These are phyloP conservation scores for Rhizopogon sp. DNA, from an alignment of 768 basidiomycete species.

Conservation along the genomic window DNA sequence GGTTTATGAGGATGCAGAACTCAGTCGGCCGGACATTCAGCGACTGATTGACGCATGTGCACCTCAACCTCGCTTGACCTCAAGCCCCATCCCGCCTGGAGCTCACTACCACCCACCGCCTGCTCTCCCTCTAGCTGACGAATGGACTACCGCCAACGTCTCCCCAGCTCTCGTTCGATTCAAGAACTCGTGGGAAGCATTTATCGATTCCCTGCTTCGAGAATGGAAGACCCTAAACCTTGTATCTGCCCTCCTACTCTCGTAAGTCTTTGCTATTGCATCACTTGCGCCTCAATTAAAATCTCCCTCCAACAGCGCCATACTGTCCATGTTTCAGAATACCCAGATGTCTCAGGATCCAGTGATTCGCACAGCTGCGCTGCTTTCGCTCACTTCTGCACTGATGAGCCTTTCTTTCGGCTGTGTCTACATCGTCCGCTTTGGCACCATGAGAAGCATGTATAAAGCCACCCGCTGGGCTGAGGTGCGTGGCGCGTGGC, in stretches of 20 bases:
- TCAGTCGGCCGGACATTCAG: slow-evolving; percentile 68
- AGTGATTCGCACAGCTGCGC: slow-evolving; percentile 53
- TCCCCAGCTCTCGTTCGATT: slow-evolving; percentile 64
- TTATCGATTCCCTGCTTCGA: slow-evolving; percentile 61
- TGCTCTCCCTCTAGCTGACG: slow-evolving; percentile 45
- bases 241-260: slow-evolving; percentile 57
- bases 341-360: slow-evolving; percentile 50
- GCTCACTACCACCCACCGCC: slow-evolving; percentile 11
- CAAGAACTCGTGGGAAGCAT: slow-evolving; percentile 61
- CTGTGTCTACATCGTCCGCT: slow-evolving; percentile 68
- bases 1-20: slow-evolving; percentile 73
- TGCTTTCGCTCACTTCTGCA: slow-evolving; percentile 62
- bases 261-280: slow-evolving; percentile 29
- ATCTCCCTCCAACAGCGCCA: slow-evolving; percentile 39
- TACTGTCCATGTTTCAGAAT: slow-evolving; percentile 64
- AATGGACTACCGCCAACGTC: slow-evolving; percentile 45
- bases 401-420: slow-evolving; percentile 71
- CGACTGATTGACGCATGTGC: slow-evolving; percentile 39
- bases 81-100: slow-evolving; percentile 27
- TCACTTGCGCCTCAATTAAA: neutral
- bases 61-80: slow-evolving; percentile 4
- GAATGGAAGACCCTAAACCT: slow-evolving; percentile 79
- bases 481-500: slow-evolving; percentile 37
- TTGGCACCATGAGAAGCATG: slow-evolving; percentile 70
- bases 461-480: slow-evolving; percentile 69